Base-by-base conservation (phyloP, 2,329 filamentous ascomycete species). In the Penicillium sp. region DNA sequence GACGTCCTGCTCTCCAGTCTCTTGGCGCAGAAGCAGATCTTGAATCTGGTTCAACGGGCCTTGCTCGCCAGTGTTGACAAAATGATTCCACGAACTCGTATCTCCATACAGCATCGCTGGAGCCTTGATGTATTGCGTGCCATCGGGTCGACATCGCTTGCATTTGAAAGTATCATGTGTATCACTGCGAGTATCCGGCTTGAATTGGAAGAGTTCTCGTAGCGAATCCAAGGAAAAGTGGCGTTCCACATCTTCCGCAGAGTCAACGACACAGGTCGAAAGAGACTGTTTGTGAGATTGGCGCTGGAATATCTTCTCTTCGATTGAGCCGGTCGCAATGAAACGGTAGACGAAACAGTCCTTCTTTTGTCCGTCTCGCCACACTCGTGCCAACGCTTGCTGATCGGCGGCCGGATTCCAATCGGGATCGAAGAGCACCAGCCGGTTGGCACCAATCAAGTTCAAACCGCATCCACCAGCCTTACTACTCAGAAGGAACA, bases 291-390 rank as follows among this genome's bases (percentile, higher is more conserved):
- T 99, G 79, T 99, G 95, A 1, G 90, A 96, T 70, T 99, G 94
- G 9, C 95, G 88, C 74, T 99, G 94, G 77, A 99, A 99, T 63
- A 99, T 97, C 77, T 99, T 99, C 75, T 99, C 94, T 70, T 99
- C 94, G 57, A 99, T 99, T 0, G 92, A 97, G 4, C 94, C 94
- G 0, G 95, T 97, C 0, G 92, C 90, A 66, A 99, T 99, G 77
- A 99, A 99, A n/a, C 94, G 89, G 73, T 99, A 99, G 14, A 99
- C 94, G 66, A 99, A 99, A 69, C 94, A 99, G 68, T 99, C 94
- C 71, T 99, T 99, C 81, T 95, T 97, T 74, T 99, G 94, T 0
- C 94, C 94, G 66, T 99, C 94, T 80, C 94, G 90, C 94, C 94
- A 99, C 18, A 99, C 94, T 79, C 94, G 89, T 34, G 94, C 94